Evolutionary conservation across 352 stramenopile species (phyloP), one percentile per base, ranked within the genome.

Genomic region (Phytophthora fragariae): DNA sequence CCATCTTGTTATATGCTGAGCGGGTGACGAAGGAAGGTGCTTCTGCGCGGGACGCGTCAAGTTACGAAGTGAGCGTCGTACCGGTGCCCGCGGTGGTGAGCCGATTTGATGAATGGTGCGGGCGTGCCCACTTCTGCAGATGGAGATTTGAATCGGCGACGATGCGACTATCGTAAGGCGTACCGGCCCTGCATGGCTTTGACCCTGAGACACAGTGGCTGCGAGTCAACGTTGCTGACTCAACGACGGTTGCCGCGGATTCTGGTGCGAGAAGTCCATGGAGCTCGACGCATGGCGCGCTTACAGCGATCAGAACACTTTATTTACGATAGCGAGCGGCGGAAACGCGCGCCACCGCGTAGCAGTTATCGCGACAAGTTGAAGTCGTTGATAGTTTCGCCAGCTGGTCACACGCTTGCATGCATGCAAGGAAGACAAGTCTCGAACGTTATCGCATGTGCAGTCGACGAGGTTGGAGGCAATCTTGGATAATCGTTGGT

Each of bases 141-240:
- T 64, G 47, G 62, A 44, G 44, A 71, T 54, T 71, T 71, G 64
- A 39, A 37, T 52, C 46, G 59, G 62, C 67, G 60, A 73, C 67
- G 31, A 67, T 33, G 55, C 67, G 67, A 74, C 67, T 73, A 70
- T 62, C 24, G 68, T 57, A 58, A 63, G 52, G 39, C 46, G 55
- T 27, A 57, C 54, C 33, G 49, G 61, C 61, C 53, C 35, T 63
- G 63, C 35, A 17, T 41, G 52, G 29, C 53, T 52, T 57, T 72
- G 33, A 21, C 65, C 57, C 62, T 75, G 62, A 55, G 68, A 75
- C 68, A 72, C 24, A 68, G 57, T 49, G 41, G 15, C 4, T 5
- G 41, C 41, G 41, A 50, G 41, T 27, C 24, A 27, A 27, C 24
- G 24, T 27, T 2, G 37, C 10, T 9, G 35, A 41, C 10, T 24